Conservation (phyloP, 2,329 filamentous ascomycete species). For the Ophiostoma pallidulum region DNA sequence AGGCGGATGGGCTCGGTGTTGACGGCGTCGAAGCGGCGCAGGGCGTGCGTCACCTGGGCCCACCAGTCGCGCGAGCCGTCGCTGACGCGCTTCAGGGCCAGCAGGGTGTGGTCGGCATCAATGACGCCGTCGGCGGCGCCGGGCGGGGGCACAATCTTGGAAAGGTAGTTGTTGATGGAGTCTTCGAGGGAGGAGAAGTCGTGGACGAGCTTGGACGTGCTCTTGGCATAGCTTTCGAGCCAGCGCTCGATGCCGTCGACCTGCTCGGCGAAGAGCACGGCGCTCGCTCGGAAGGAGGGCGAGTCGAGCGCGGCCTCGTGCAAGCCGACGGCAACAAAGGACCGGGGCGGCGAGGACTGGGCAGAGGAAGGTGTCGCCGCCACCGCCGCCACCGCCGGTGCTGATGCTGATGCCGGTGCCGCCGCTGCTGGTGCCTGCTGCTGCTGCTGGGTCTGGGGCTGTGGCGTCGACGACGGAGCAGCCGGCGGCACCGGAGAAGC, state of each 20-base stretch:
- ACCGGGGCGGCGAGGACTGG: conserved; percentile 22
- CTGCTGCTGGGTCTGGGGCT: background rate
- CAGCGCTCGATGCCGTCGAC: conserved; percentile 85
- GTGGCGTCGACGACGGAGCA: background rate
- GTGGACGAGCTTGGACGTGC: conserved; percentile 46
- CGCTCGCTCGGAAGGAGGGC: conserved; percentile 83
- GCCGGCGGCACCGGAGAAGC: background rate
- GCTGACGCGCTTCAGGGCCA: conserved; percentile 74
- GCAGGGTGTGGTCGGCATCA: conserved; percentile 88
- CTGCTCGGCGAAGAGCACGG: conserved; percentile 82
- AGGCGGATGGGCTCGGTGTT: conserved; percentile 72
- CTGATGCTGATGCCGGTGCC: too few species aligned
- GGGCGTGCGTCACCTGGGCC: conserved; percentile 61
- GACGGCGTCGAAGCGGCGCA: conserved; percentile 67
- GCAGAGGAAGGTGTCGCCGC: too few species aligned
- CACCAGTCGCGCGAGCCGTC: conserved; percentile 86
- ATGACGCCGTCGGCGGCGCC: conserved; percentile 69
- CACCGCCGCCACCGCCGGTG: too few species aligned
- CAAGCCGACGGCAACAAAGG: conserved; percentile 64
- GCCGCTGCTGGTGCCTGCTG: too few species aligned
- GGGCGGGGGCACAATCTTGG: conserved; percentile 62
- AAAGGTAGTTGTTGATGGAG: conserved; percentile 66
- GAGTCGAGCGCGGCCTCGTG: conserved; percentile 96
- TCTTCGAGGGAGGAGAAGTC: conserved; percentile 67
- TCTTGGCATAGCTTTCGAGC: conserved; percentile 57